Evolutionary conservation across 371 early-diverging fungal genomes (phyloP).

Genomic region (Funneliformis caledonium): DNA sequence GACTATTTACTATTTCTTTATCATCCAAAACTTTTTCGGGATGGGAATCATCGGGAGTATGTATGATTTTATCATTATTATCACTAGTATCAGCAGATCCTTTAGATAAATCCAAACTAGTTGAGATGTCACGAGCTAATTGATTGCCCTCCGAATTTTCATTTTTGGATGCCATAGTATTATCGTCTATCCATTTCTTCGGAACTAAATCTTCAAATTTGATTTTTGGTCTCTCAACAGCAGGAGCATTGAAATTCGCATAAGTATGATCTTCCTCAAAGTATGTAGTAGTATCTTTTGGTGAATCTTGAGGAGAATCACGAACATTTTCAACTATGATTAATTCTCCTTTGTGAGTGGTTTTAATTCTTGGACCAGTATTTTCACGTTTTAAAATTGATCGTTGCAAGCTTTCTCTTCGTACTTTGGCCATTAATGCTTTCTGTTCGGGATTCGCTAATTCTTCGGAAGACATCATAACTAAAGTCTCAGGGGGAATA

Average conservation of each 20-base stretch:
- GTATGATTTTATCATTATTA: not conserved
- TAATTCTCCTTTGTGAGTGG: constrained; percentile 41
- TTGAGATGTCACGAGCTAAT: not conserved
- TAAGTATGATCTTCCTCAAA: not conserved
- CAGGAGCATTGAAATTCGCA: not conserved
- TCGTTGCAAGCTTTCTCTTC: constrained; percentile 65
- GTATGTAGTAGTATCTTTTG: not conserved
- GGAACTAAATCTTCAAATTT: constrained; percentile 21
- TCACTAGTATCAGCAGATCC: not conserved
- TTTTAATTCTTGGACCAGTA: constrained; percentile 38
- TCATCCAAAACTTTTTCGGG: not conserved
- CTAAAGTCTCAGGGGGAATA: constrained; percentile 62
- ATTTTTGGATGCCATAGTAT: not conserved
- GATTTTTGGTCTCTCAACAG: not conserved
- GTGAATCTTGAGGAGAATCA: constrained; percentile 10
- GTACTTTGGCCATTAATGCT: constrained; percentile 63
- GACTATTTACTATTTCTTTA: constrained; percentile 21
- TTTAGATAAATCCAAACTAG: not conserved
- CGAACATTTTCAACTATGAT: constrained; percentile 23
- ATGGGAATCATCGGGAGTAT: not conserved
- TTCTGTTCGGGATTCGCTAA: constrained; percentile 77
- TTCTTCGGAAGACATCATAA: constrained; percentile 74
- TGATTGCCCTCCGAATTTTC: not conserved
- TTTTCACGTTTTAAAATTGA: constrained; percentile 31
- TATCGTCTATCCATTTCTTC: not conserved